Percentiles rank a stretch among this genome's conserved stretches.
These are phyloP conservation scores for Flaveria floridana DNA, from an alignment of 140 eudicot species.

Conservation along the genomic window DNA sequence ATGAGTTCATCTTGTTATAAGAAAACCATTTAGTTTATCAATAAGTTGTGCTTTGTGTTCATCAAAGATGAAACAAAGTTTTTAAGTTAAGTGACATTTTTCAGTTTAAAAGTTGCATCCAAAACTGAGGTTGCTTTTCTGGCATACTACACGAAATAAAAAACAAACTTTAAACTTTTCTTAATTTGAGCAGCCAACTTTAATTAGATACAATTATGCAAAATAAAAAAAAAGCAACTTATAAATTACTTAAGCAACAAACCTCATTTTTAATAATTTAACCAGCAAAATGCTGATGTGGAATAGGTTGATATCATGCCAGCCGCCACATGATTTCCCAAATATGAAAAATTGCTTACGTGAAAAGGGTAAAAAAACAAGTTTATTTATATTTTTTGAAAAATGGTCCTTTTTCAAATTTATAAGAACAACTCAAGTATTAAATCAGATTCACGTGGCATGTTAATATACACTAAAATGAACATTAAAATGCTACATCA, in stretches of 20 bases:
- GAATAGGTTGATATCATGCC: not conserved
- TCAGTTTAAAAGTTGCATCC: constrained; percentile 2
- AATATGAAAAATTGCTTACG: not conserved
- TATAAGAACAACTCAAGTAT: not conserved
- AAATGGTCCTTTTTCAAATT: not conserved
- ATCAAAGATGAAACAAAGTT: not conserved
- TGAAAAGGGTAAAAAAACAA: not conserved
- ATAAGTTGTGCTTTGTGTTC: not conserved
- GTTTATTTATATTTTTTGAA: not conserved
- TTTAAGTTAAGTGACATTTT: constrained; percentile 6
- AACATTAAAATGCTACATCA: not conserved
- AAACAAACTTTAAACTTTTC: not conserved
- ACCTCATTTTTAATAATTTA: not conserved
- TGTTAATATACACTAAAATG: not conserved
- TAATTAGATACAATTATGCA: not conserved
- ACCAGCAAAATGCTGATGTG: not conserved
- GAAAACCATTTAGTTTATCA: not conserved
- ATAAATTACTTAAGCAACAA: not conserved
- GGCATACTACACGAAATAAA: not conserved
- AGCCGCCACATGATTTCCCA: not conserved
- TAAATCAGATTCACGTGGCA: not conserved
- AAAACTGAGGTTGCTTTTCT: not conserved
- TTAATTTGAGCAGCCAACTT: not conserved
- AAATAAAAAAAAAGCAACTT: not conserved
- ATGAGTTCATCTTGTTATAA: not conserved